Conservation (phyloP, 768 basidiomycete species). For the Mycena kentingensis region DNA sequence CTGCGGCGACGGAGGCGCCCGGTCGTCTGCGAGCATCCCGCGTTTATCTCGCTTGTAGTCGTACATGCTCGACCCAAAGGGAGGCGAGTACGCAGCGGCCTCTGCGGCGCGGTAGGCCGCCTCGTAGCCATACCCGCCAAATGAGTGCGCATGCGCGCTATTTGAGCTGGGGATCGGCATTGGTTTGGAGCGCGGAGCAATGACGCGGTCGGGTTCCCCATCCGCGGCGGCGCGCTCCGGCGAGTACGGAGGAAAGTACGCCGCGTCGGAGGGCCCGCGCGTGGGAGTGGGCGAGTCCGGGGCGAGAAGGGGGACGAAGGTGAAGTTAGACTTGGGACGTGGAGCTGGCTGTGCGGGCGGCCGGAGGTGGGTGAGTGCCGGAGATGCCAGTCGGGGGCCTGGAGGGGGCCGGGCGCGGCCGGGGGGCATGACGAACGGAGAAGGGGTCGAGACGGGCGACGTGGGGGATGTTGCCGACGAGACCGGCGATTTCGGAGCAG, state of each 20-base stretch:
- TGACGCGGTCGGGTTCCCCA: conserved; percentile 21
- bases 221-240: conserved; percentile 19
- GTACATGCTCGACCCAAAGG: conserved; percentile 18
- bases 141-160: neutral
- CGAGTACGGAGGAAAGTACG: conserved; percentile 14
- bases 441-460: neutral
- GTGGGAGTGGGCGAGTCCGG: neutral
- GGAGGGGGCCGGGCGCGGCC: conserved; percentile 10
- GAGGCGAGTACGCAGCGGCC: conserved; percentile 20
- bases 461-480: neutral
- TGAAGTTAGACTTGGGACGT: conserved; percentile 7
- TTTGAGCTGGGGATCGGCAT: neutral
- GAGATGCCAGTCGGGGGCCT: conserved; percentile 12
- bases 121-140: conserved; percentile 10
- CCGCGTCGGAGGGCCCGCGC: neutral
- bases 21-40: conserved; percentile 1
- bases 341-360: conserved; percentile 9
- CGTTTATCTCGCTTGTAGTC: conserved; percentile 12
- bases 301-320: conserved; percentile 20
- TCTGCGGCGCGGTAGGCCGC: conserved; percentile 19
- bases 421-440: conserved; percentile 22
- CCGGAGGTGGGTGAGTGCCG: conserved; percentile 19
- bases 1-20: neutral
- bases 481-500: neutral
- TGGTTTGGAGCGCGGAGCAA: neutral